Percentiles rank a stretch among this genome's conserved stretches.
These are phyloP conservation scores for Fusarium mangiferae DNA, from an alignment of 2,329 filamentous ascomycete genomes.

Conservation along the genomic window DNA sequence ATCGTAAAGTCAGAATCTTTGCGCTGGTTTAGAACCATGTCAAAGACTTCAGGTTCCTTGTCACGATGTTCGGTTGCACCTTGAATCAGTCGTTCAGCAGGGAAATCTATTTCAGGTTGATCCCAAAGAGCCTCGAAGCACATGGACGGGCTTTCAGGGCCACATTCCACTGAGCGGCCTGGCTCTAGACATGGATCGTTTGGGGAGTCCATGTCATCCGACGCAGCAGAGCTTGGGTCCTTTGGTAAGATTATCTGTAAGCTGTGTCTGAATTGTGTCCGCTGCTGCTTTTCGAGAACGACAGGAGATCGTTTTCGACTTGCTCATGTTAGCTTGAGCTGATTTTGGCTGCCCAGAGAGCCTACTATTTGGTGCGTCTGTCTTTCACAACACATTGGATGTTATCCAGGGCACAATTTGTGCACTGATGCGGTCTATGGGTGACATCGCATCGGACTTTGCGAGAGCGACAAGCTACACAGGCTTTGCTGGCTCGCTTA, in stretches of 20 bases:
- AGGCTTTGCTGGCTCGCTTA: conserved; percentile 22
- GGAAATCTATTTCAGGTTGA: neutral
- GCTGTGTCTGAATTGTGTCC: neutral
- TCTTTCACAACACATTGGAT: conserved; percentile 17
- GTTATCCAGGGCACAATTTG: conserved; percentile 24
- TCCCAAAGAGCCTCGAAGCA: neutral
- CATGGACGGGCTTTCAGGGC: neutral
- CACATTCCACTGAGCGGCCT: neutral
- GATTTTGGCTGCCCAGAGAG: accelerated
- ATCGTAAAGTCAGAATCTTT: neutral
- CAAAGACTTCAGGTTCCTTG: neutral
- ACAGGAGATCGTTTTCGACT: neutral
- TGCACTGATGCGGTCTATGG: conserved; percentile 14
- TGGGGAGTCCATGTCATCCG: neutral
- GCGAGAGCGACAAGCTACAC: conserved; percentile 13
- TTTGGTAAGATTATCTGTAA: neutral
- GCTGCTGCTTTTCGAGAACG: neutral
- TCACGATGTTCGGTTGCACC: neutral
- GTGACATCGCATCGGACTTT: conserved; percentile 29
- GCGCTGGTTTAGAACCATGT: neutral
- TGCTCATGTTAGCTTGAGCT: neutral
- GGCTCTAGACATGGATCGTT: neutral
- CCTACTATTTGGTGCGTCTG: conserved; percentile 22
- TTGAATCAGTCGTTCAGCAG: neutral
- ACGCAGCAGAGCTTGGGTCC: neutral